Percentiles rank a stretch among this genome's conserved stretches.
Evolutionary conservation across 805 yeast species (phyloP).

Genomic region (Hanseniaspora meyeri): DNA sequence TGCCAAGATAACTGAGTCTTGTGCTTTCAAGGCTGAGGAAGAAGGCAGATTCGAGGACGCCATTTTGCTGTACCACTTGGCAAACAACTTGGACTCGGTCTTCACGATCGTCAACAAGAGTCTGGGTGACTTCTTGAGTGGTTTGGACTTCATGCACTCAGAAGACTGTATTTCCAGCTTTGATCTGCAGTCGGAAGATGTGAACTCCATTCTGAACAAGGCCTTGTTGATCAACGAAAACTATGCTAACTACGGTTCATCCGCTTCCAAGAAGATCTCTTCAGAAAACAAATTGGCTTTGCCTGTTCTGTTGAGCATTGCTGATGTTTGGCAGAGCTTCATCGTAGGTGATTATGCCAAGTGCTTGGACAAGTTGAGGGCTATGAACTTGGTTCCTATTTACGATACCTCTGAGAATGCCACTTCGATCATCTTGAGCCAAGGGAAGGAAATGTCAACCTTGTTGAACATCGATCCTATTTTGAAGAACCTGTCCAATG

Average conservation of each 20-base stretch:
- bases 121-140: conserved; percentile 61
- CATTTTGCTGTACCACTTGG: conserved; percentile 68
- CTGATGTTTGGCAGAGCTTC: conserved; percentile 51
- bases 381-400: conserved; percentile 57
- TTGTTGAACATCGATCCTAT: conserved; percentile 29
- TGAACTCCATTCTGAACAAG: conserved; percentile 31
- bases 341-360: conserved; percentile 46
- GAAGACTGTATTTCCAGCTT: conserved; percentile 14
- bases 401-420: conserved; percentile 38
- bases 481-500: conserved; percentile 64
- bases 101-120: conserved; percentile 59
- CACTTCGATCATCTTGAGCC: conserved; percentile 55
- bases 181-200: conserved; percentile 33
- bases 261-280: conserved; percentile 45
- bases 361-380: conserved; percentile 43
- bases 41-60: conserved; percentile 86
- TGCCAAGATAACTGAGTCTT: conserved; percentile 62
- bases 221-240: conserved; percentile 26
- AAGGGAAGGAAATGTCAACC: conserved; percentile 20
- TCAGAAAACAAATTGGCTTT: conserved; percentile 52
- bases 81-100: conserved; percentile 78
- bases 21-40: conserved; percentile 78
- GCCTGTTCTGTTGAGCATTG: conserved; percentile 48
- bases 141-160: conserved; percentile 11
- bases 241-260: conserved; percentile 38